Evolutionary conservation across 2,329 filamentous ascomycete species (phyloP).

Genomic region (Diaporthe caulivora): DNA sequence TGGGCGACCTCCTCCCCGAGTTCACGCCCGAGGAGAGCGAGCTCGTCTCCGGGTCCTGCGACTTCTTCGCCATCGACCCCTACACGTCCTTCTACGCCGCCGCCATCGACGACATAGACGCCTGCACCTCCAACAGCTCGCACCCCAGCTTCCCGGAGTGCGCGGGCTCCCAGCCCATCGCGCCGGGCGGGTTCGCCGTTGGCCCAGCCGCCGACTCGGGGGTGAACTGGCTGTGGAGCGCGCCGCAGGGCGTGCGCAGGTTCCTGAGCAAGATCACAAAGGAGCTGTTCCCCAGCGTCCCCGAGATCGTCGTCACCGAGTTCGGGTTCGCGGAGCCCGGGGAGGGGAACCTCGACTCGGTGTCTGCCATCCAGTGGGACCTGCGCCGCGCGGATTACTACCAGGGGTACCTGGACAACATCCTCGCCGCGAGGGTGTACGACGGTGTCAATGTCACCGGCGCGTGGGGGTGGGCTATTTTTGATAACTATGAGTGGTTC

Average conservation of each 20-base stretch:
- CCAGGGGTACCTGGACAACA: constrained; percentile 23
- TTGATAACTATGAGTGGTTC: constrained; percentile 32
- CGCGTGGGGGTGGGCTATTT: constrained; percentile 28
- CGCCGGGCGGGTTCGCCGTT: constrained; percentile 10
- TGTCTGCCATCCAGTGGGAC: constrained; percentile 23
- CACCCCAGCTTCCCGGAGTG: constrained; percentile 23
- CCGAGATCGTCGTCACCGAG: constrained; percentile 30
- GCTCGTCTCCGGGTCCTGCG: constrained; percentile 22
- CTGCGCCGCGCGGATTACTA: constrained; percentile 29
- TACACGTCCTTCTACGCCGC: constrained; percentile 22
- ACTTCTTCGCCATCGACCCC: constrained; percentile 33
- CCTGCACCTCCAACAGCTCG: constrained; percentile 16
- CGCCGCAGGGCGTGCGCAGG: constrained; percentile 20
- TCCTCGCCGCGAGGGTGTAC: constrained; percentile 14
- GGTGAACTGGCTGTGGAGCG: constrained; percentile 22
- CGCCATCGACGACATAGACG: constrained; percentile 5
- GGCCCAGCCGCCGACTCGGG: constrained; percentile 25
- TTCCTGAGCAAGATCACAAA: constrained; percentile 33
- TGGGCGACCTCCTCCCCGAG: constrained; percentile 22
- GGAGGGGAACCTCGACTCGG: not conserved
- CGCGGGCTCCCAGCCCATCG: not conserved
- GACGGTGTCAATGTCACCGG: constrained; percentile 32
- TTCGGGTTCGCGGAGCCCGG: constrained; percentile 26
- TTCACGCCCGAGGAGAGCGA: constrained; percentile 27
- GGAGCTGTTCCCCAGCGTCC: constrained; percentile 21